Conservation (phyloP, 352 stramenopile genomes). For the Phytopythium delawarense region DNA sequence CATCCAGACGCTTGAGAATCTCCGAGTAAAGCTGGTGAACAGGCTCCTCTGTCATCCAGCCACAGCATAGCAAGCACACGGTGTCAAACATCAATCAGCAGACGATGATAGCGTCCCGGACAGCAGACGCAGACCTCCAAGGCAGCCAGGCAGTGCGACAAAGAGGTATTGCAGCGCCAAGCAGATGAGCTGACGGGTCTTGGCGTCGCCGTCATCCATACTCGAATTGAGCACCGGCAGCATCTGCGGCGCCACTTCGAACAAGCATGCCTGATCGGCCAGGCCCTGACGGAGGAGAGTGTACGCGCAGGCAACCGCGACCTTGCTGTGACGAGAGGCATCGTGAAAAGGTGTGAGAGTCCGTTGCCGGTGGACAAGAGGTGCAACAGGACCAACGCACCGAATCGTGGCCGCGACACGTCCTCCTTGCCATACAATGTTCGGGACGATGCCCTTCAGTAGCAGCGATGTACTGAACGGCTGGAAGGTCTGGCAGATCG, state of each 20-base stretch:
- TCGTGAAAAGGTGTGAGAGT: background rate
- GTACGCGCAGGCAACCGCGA: conserved; percentile 83
- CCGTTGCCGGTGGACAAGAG: background rate
- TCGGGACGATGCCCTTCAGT: conserved; percentile 81
- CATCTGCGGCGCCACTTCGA: conserved; percentile 84
- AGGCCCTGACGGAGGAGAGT: conserved; percentile 76
- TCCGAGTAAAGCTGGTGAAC: conserved; percentile 90
- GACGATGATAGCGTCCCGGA: background rate
- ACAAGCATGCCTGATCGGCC: conserved; percentile 72
- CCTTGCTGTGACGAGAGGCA: conserved; percentile 56
- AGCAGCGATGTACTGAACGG: conserved; percentile 56
- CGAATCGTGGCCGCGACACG: conserved; percentile 83
- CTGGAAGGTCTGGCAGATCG: conserved; percentile 43
- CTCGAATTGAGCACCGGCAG: conserved; percentile 86
- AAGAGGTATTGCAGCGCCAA: conserved; percentile 87
- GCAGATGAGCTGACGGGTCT: conserved; percentile 85
- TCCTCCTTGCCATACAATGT: conserved; percentile 87
- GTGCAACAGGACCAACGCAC: conserved; percentile 16
- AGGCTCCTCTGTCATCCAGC: conserved; percentile 60
- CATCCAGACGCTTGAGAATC: conserved; percentile 90
- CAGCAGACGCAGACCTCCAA: conserved; percentile 41
- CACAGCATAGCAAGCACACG: background rate
- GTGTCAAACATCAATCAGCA: background rate
- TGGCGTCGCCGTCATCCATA: conserved; percentile 86
- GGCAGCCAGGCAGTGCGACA: conserved; percentile 67